Percentiles rank a stretch among this genome's conserved stretches.
These are phyloP conservation scores for Exophiala viscosa DNA, from an alignment of 2,329 filamentous ascomycete species.

Conservation along the genomic window DNA sequence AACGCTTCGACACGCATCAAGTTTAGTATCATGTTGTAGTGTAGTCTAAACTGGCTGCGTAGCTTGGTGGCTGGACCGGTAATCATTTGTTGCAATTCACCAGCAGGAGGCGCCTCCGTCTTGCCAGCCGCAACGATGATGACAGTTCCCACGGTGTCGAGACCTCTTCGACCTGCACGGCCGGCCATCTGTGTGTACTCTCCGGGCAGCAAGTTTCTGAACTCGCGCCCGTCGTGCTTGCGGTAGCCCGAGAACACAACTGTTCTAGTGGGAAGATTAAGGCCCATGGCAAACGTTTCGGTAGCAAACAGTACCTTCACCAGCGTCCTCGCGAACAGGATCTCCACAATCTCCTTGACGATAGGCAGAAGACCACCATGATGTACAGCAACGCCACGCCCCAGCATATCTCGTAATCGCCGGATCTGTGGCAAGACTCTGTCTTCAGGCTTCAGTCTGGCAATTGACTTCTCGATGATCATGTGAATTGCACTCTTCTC, in stretches of 20 bases:
- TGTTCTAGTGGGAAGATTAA: constrained; percentile 91
- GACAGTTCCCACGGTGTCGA: constrained; percentile 88
- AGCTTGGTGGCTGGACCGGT: constrained; percentile 92
- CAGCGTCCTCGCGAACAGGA: constrained; percentile 87
- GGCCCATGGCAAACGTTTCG: constrained; percentile 97
- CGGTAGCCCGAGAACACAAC: constrained; percentile 97
- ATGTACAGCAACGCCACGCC: constrained; percentile 89
- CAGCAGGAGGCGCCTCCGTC: constrained; percentile 83
- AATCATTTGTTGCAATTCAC: constrained; percentile 86
- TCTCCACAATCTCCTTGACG: constrained; percentile 96
- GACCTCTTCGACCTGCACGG: constrained; percentile 83
- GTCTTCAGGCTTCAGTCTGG: constrained; percentile 86
- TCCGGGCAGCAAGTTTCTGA: constrained; percentile 85
- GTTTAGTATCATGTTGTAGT: constrained; percentile 99
- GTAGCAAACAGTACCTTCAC: constrained; percentile 98
- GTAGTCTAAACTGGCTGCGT: constrained; percentile 90
- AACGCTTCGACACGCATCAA: constrained; percentile 89
- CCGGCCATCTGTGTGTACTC: constrained; percentile 99
- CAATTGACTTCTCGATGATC: constrained; percentile 93
- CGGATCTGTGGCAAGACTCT: constrained; percentile 87
- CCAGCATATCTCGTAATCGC: constrained; percentile 76
- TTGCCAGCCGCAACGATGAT: constrained; percentile 80
- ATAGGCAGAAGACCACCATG: constrained; percentile 93
- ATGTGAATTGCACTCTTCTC: constrained; percentile 98
- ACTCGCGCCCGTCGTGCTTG: constrained; percentile 90